Evolutionary conservation across 768 basidiomycete genomes (phyloP), one percentile per base, ranked within the genome.

Genomic region (Floccularia luteovirens): DNA sequence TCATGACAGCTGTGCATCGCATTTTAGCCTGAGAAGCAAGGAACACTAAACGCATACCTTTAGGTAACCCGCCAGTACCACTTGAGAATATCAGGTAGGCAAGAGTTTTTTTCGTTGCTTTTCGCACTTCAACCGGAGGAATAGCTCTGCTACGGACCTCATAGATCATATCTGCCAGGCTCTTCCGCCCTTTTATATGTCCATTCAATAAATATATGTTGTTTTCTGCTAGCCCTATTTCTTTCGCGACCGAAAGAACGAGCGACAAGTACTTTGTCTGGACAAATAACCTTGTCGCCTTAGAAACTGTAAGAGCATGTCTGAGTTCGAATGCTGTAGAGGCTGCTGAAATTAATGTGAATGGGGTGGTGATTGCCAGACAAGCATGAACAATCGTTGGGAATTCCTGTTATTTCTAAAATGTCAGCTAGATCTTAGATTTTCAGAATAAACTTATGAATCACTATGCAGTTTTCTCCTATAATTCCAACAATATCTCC

Each of bases 71-170:
- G 28, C 47, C 53, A 2, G 53, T 55, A 22, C 53, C 52, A 30
- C 53, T 55, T 17, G 53, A 55, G 28, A 53, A 53, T 2, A 53
- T 22, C 8, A 55, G 36, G 41, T 51, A 55, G 7, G 53, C 53
- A 14, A 53, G 39, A 2, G 51, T 51, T 36, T 48, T 33, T 17
- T 45, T 53, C 19, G 32, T 46, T 0, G 48, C 51, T 3, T 42
- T 43, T 2, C 51, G 46, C 3, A 37, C 24, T 7, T n/a, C 32
- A 5, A 44, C 21, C 10, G 28, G 17, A 2, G 34, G 38, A 4
- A 38, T 8, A 8, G 27, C 27, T 28, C 27, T 8, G 8, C 8
- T 8, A 28, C 27, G 27, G 14, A 14, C 14, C 8, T 28, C 27
- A 8, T 28, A 8, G 14, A 28, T 14, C 14, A 28, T 28, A 8